Conservation (phyloP, 495 filamentous ascomycete genomes). For the Tuber indicum region DNA sequence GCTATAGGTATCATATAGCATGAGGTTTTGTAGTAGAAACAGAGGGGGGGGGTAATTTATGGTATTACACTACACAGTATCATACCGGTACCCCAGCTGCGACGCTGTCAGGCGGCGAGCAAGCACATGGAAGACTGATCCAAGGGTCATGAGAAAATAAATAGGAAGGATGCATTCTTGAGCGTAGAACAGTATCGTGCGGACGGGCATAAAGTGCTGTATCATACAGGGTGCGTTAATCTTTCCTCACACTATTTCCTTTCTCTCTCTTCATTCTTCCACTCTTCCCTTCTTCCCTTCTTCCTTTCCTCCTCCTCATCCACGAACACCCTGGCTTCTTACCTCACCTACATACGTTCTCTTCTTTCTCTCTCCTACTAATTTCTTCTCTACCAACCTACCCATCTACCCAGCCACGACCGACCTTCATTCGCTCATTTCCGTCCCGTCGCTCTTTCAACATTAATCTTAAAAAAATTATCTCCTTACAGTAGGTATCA, state of each 20-base stretch:
- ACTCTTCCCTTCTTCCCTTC: no score
- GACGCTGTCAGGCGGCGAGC: not conserved
- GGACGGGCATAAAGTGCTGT: not conserved
- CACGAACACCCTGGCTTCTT: not conserved
- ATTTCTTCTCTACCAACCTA: not conserved
- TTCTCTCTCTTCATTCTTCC: not conserved
- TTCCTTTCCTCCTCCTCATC: not conserved
- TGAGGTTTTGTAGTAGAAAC: not conserved
- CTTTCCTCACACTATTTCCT: not conserved
- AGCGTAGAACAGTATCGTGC: not conserved
- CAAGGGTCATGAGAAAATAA: not conserved
- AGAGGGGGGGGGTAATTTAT: not conserved
- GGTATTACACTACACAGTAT: not conserved
- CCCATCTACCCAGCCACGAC: not conserved
- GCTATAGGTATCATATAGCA: not conserved
- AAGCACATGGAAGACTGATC: not conserved
- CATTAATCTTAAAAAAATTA: not conserved
- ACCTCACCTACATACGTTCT: not conserved
- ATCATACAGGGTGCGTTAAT: not conserved
- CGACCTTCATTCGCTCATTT: not conserved
- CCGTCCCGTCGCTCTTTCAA: not conserved
- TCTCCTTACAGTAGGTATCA: not conserved
- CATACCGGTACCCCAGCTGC: not conserved
- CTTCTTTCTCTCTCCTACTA: not conserved
- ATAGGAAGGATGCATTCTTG: not conserved